Base-by-base conservation (phyloP, 2,329 filamentous ascomycete genomes). In the Lecanicillium sp. region DNA sequence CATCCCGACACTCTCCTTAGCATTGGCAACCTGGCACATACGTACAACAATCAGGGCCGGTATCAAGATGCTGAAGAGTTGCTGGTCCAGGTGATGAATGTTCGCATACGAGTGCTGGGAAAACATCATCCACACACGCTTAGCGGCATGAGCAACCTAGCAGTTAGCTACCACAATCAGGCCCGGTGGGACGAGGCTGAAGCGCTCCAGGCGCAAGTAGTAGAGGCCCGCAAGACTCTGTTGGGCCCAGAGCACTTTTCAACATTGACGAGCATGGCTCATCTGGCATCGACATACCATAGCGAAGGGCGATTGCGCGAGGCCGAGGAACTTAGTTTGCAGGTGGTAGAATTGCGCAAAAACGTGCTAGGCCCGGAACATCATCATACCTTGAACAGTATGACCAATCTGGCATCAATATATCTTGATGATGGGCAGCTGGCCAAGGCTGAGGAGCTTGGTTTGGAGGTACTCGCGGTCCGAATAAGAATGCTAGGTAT, bases 61-160 rank as follows among this genome's bases (percentile, higher is more conserved):
- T 37, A 17, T 5, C 3, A 7, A 11, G 37, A 43, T 13, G 33
- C 41, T 9, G 22, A 40, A 20, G 29, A 17, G 11, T 14, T 37
- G 12, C 13, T 18, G 15, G 4, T 17, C 9, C 17, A 25, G 12
- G 36, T 42, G 8, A 49, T 45, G 22, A 50, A 53, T 37, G 51
- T 56, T 7, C 48, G 56, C 27, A 43, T 49, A 9, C 44, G 53
- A 12, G 50, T 56, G 14, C 47, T 37, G 11, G 35, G 35, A 9
- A 13, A 37, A 19, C n/a, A 37, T n/a, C 25, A 37, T 14, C 25
- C 14, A 3, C 15, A 37, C 9, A 37, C 35, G 29, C 35, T 37
- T 40, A 32, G 19, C 51, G 18, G 45, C 47, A n/a, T 54, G 46
- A 34, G 41, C 36, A 17, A 53, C 44, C 38, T 53, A 43, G 49